Conservation (phyloP, 306 rosid genomes). For the Vigna angularis region DNA sequence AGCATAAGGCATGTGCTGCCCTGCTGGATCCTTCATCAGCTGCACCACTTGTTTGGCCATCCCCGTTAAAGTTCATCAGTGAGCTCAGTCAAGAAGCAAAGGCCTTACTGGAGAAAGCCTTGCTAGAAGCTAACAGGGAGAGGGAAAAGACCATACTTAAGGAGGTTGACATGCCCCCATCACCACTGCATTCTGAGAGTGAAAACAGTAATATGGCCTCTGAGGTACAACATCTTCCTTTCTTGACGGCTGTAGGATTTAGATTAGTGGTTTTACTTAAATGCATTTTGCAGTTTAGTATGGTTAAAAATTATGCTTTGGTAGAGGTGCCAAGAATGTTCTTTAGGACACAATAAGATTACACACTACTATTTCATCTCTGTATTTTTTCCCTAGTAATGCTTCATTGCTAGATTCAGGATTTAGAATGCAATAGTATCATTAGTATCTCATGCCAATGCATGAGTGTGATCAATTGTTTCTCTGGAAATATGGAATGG, state of each 20-base stretch:
- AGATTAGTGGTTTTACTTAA: not conserved
- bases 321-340: constrained; percentile 2
- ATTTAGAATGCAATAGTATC: constrained; percentile 5
- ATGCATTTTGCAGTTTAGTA: not conserved
- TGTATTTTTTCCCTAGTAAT: not conserved
- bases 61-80: constrained; percentile 84
- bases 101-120: constrained; percentile 77
- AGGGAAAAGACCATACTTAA: constrained; percentile 76
- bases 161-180: constrained; percentile 50
- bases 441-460: not conserved
- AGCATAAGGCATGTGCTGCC: constrained; percentile 73
- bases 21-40: constrained; percentile 83
- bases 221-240: constrained; percentile 60
- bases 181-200: constrained; percentile 56
- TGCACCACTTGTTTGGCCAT: constrained; percentile 95
- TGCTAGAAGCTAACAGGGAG: constrained; percentile 85
- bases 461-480: not conserved
- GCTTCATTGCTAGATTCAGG: not conserved
- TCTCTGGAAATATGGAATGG: not conserved
- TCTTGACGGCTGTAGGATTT: constrained; percentile 4
- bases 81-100: constrained; percentile 88
- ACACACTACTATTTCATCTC: not conserved
- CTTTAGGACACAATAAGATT: not conserved
- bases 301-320: not conserved
- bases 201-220: constrained; percentile 64